These are phyloP conservation scores for Torulaspora microellipsoides DNA, from an alignment of 805 yeast species.

Conservation along the genomic window DNA sequence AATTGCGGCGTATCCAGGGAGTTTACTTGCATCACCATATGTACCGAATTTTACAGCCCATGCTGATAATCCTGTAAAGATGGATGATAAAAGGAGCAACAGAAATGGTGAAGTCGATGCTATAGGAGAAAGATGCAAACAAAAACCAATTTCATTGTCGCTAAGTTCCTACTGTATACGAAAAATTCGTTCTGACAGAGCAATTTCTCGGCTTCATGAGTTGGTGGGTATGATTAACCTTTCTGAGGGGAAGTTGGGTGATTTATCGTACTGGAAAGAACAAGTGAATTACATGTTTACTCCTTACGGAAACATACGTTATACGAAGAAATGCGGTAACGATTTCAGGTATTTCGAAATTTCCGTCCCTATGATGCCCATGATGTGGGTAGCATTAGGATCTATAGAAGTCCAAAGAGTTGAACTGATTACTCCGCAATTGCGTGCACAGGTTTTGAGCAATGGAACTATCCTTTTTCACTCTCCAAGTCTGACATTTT, in stretches of 20 bases:
- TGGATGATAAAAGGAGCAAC: neutral
- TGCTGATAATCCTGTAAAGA: slow-evolving; percentile 1
- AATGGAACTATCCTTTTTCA: slow-evolving; percentile 52
- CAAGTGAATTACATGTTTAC: slow-evolving; percentile 49
- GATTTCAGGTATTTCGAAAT: slow-evolving; percentile 60
- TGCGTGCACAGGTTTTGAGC: slow-evolving; percentile 49
- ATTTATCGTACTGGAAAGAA: slow-evolving; percentile 47
- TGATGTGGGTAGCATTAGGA: slow-evolving; percentile 46
- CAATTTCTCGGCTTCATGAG: slow-evolving; percentile 47
- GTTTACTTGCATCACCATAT: neutral
- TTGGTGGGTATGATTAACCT: slow-evolving; percentile 45
- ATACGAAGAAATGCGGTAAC: slow-evolving; percentile 42
- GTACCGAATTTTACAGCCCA: neutral
- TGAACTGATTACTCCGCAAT: slow-evolving; percentile 46
- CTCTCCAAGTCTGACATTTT: slow-evolving; percentile 45
- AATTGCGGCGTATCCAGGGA: neutral
- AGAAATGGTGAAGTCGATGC: neutral
- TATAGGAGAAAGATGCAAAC: slow-evolving; percentile 1
- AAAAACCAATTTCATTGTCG: slow-evolving; percentile 5
- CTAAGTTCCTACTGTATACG: slow-evolving; percentile 29
- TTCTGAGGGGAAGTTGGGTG: slow-evolving; percentile 41
- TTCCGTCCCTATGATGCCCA: slow-evolving; percentile 57
- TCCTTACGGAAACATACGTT: slow-evolving; percentile 45
- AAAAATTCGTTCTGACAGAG: slow-evolving; percentile 44
- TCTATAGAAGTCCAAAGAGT: slow-evolving; percentile 48